phyloP scores from a whole-genome alignment of 2,329 filamentous ascomycete genomes.

The Fusarium agapanthi region DNA sequence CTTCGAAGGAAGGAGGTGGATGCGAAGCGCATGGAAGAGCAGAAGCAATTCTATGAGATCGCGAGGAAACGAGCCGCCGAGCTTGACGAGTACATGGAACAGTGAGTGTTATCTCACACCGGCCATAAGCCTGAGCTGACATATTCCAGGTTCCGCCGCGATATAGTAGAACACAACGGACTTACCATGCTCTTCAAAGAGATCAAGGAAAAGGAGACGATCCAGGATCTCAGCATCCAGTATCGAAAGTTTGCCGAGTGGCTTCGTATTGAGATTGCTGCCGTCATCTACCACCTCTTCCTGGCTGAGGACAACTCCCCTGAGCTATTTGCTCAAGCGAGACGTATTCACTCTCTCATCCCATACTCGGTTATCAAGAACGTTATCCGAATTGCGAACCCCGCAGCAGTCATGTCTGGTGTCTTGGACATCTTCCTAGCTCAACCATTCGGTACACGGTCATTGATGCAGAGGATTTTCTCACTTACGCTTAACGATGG shows the following conservation, averaged over 20 bases:
- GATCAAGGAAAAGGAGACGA: slow-evolving; percentile 88
- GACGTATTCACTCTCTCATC: slow-evolving; percentile 92
- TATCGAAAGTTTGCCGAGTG: slow-evolving; percentile 99
- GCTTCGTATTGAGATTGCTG: slow-evolving; percentile 95
- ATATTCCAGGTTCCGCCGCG: slow-evolving; percentile 65
- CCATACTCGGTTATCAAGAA: slow-evolving; percentile 96
- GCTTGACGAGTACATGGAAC: slow-evolving; percentile 97
- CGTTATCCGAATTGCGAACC: slow-evolving; percentile 94
- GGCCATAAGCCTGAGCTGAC: slow-evolving; percentile 29
- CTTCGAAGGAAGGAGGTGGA: slow-evolving; percentile 82
- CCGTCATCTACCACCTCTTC: slow-evolving; percentile 96
- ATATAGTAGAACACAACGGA: slow-evolving; percentile 78
- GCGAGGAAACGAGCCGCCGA: slow-evolving; percentile 89
- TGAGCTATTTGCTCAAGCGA: slow-evolving; percentile 92
- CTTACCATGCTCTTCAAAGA: slow-evolving; percentile 92
- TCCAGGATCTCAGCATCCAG: slow-evolving; percentile 88
- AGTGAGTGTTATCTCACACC: slow-evolving; percentile 60
- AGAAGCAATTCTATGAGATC: slow-evolving; percentile 94
- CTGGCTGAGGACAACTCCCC: slow-evolving; percentile 98
- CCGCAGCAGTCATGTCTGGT: slow-evolving; percentile 95
- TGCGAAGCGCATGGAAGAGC: slow-evolving; percentile 88
- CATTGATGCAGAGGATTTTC: slow-evolving; percentile 93
- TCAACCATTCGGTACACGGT: slow-evolving; percentile 90
- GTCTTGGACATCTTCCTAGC: slow-evolving; percentile 95
- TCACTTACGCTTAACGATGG: slow-evolving; percentile 90